Evolutionary conservation across 495 filamentous ascomycete genomes (phyloP).

Genomic region (Talaromyces thailandensis): DNA sequence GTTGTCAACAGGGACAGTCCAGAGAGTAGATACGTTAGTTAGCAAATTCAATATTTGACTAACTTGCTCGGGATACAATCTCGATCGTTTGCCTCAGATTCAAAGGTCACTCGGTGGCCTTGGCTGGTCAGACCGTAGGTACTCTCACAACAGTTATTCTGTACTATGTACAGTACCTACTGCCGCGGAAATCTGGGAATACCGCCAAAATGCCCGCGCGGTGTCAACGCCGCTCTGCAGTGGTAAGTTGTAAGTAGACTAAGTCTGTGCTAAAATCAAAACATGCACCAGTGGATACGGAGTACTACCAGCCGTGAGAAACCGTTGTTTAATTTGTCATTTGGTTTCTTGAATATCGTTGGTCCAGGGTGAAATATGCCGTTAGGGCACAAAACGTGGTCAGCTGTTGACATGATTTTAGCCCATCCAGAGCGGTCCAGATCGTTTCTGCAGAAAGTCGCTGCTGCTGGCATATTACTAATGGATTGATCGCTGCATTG

Average conservation of each 20-base stretch:
- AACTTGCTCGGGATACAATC: not conserved
- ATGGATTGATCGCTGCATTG: not conserved
- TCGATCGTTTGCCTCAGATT: not conserved
- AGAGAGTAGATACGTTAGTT: too few species aligned
- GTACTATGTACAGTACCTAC: too few species aligned
- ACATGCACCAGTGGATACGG: not conserved
- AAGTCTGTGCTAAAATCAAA: not conserved
- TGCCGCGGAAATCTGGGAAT: not conserved
- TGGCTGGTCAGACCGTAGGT: not conserved
- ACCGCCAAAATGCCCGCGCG: not conserved
- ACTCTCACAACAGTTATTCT: not conserved
- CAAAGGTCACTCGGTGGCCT: not conserved
- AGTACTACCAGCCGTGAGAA: not conserved
- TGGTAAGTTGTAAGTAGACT: not conserved
- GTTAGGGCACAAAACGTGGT: constrained; percentile 1
- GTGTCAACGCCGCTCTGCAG: not conserved
- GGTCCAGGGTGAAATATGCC: not conserved
- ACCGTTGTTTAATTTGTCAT: not conserved
- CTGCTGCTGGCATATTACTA: not conserved
- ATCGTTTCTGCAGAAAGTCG: not conserved
- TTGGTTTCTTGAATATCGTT: not conserved
- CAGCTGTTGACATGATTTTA: not conserved
- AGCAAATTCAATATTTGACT: too few species aligned
- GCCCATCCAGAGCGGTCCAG: not conserved
- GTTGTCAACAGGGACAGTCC: not conserved